Conservation (phyloP, 192 early-diverging fungal species). For the Lobosporangium transversale region DNA sequence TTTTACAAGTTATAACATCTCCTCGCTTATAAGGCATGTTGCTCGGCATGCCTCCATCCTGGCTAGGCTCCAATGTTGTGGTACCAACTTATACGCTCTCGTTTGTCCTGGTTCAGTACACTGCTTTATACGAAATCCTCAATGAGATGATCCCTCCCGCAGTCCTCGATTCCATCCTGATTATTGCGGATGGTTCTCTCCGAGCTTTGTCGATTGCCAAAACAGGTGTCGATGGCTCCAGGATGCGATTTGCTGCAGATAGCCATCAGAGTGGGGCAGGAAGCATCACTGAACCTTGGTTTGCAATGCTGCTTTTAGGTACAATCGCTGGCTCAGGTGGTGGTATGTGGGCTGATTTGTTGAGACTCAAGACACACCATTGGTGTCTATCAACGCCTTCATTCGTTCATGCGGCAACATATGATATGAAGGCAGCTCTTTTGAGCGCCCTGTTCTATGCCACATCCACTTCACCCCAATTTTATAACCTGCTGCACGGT, state of each 20-base stretch:
- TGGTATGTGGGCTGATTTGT: slow-evolving; percentile 43
- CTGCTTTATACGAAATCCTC: slow-evolving; percentile 36
- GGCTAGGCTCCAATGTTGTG: slow-evolving; percentile 49
- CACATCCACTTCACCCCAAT: slow-evolving; percentile 42
- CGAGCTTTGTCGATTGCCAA: slow-evolving; percentile 43
- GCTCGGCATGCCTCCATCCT: slow-evolving; percentile 52
- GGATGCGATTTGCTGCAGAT: slow-evolving; percentile 50
- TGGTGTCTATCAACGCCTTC: slow-evolving; percentile 31
- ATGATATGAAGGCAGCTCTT: slow-evolving; percentile 47
- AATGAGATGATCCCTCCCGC: slow-evolving; percentile 24
- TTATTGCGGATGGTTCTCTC: slow-evolving; percentile 34
- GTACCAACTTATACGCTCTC: slow-evolving; percentile 46
- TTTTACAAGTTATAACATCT: neutral
- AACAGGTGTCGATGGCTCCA: slow-evolving; percentile 43
- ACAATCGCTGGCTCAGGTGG: slow-evolving; percentile 45
- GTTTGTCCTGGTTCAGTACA: slow-evolving; percentile 42
- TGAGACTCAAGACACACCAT: slow-evolving; percentile 35
- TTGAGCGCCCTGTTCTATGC: slow-evolving; percentile 46
- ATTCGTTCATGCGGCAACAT: slow-evolving; percentile 20
- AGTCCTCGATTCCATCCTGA: slow-evolving; percentile 25
- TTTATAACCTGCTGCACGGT: slow-evolving; percentile 14
- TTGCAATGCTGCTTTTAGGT: slow-evolving; percentile 43
- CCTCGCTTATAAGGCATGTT: slow-evolving; percentile 28
- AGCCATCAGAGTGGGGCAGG: slow-evolving; percentile 22
- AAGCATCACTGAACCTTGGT: slow-evolving; percentile 29